Base-by-base conservation (phyloP, 495 filamentous ascomycete species). In the Penicillium taxi region DNA sequence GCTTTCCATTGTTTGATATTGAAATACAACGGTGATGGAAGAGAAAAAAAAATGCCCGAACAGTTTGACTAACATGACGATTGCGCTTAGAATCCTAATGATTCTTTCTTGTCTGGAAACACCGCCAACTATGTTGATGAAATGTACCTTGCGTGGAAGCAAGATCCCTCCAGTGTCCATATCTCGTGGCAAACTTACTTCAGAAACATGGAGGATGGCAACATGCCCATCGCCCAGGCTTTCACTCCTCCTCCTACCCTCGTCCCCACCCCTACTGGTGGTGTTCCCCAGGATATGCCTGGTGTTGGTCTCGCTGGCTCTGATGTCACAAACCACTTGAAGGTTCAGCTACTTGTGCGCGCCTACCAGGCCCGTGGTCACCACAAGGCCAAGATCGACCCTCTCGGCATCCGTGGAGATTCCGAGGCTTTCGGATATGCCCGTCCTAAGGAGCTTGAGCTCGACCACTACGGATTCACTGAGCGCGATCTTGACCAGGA, bases 151-250 rank as follows among this genome's bases (percentile, higher is more conserved):
- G 77, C 84, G 50, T 98, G 91, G 91, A 94, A 90, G 69, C 73
- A 82, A 42, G 86, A 98, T 52, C 87, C 93, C 13, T 74, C 78
- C 47, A 93, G 84, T 63, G 91, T 98, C 28, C 91, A 98, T 66
- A 73, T 95, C 52, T 98, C 91, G 58, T 98, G 91, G 91, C 91
- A 96, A 69, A 82, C 90, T 47, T 98, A 98, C 78, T 98, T 98
- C 75, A 81, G 78, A 59, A 98, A 98, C 66, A 95, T 98, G 87
- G 91, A 98, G 68, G 81, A 78, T 41, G 91, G 93, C 60, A 85
- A 90, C 48, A 96, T 96, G 83, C 91, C 87, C 52, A 85, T 90
- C 61, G 90, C 89, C 32, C 83, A 93, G 61, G 91, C 91, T 47
- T 98, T 98, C 73, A 85, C 84, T 47, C 87, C 93, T 37, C 91